Evolutionary conservation across 345 rosid genomes (phyloP).

Genomic region (Pistacia atlantica): DNA sequence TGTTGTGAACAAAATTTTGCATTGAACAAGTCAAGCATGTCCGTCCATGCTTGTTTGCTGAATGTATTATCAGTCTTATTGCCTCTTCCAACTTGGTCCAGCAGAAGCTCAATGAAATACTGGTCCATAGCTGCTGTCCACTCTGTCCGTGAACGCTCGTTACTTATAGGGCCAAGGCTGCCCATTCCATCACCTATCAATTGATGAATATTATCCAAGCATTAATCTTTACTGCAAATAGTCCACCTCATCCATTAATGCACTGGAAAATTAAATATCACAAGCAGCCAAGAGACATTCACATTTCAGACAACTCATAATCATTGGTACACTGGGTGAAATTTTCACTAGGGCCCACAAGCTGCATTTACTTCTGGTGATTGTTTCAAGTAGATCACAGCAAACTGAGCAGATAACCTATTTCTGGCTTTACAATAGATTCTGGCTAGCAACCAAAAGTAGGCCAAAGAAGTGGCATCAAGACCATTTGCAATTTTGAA

Average conservation of each 20-base stretch:
- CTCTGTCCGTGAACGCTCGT: slow-evolving; percentile 63
- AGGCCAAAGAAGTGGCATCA: neutral
- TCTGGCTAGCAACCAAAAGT: neutral
- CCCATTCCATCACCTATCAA: slow-evolving; percentile 56
- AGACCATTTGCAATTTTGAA: neutral
- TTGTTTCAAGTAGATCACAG: neutral
- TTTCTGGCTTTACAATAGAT: neutral
- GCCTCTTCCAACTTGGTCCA: slow-evolving; percentile 78
- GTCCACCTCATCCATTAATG: neutral
- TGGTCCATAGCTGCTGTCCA: slow-evolving; percentile 80
- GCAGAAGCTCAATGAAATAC: slow-evolving; percentile 71
- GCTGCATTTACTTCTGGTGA: neutral
- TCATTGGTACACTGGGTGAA: neutral
- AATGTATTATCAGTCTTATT: slow-evolving; percentile 59
- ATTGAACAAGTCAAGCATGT: slow-evolving; percentile 75
- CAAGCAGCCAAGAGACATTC: slow-evolving; percentile 7
- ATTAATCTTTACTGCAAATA: neutral
- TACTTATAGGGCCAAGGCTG: slow-evolving; percentile 27
- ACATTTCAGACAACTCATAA: neutral
- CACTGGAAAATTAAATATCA: slow-evolving; percentile 1
- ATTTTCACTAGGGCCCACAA: neutral
- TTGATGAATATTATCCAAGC: slow-evolving; percentile 15
- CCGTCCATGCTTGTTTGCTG: slow-evolving; percentile 81
- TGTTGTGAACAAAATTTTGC: slow-evolving; percentile 63
- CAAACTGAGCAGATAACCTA: neutral